phyloP scores from a whole-genome alignment of 2,329 filamentous ascomycete genomes.

The Dryadomyces quercus-mongolicae region DNA sequence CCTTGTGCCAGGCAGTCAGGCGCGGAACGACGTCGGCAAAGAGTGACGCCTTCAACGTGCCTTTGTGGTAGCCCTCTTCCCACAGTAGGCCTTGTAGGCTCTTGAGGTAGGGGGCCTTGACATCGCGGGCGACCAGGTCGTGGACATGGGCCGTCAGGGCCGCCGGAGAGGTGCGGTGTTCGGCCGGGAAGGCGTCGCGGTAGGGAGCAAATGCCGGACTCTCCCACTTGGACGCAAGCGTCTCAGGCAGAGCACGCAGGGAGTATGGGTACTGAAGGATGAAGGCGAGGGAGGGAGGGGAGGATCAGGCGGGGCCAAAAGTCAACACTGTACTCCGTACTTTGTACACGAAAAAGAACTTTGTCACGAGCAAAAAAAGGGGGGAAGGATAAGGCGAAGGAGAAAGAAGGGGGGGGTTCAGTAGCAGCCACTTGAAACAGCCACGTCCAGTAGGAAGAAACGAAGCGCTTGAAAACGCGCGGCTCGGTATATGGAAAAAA shows the following conservation, averaged over 20 bases:
- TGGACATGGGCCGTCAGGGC: constrained; percentile 55
- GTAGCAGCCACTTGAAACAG: neutral
- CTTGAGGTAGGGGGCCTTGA: constrained; percentile 69
- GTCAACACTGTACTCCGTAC: constrained; percentile 1
- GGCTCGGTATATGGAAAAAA: neutral
- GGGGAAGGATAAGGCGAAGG: no score
- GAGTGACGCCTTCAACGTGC: constrained; percentile 58
- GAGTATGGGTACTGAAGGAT: constrained; percentile 61
- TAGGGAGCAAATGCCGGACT: constrained; percentile 51
- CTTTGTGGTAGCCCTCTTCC: constrained; percentile 59
- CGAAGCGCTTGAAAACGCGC: no score
- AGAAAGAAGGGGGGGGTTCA: neutral
- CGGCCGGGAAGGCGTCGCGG: constrained; percentile 56
- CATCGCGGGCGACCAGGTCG: constrained; percentile 58
- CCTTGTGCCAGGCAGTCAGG: constrained; percentile 44
- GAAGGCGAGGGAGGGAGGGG: no score
- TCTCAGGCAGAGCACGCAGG: constrained; percentile 49
- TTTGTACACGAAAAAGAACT: neutral
- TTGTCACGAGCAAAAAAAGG: neutral
- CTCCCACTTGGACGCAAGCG: constrained; percentile 57
- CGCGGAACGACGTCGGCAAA: constrained; percentile 62
- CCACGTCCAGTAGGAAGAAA: neutral
- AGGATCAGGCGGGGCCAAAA: constrained; percentile 4
- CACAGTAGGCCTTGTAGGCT: constrained; percentile 70
- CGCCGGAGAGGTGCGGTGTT: constrained; percentile 44